A percentile compares a stretch with the other conserved stretches of the same genome.
These are phyloP conservation scores for Tulasnella sp. DNA, from an alignment of 768 basidiomycete species.

Conservation along the genomic window DNA sequence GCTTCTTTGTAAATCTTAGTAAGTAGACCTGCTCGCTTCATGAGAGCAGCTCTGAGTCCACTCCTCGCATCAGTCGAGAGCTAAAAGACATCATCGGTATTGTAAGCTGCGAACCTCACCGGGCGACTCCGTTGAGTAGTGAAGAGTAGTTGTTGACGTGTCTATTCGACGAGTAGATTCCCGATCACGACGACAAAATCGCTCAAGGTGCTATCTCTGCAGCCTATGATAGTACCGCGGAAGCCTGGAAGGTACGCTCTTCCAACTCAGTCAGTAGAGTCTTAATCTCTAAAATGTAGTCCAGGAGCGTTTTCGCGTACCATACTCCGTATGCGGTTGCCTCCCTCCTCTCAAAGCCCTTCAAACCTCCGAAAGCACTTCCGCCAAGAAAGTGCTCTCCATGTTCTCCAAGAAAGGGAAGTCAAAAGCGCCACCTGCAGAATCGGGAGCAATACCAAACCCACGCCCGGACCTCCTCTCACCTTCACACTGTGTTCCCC, in stretches of 20 bases:
- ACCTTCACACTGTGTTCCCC: too few species aligned
- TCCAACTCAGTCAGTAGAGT: background rate
- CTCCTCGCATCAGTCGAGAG: slow-evolving; percentile 12
- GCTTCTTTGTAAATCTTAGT: slow-evolving; percentile 36
- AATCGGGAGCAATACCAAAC: background rate
- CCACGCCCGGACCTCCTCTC: slow-evolving; percentile 15
- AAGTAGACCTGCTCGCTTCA: slow-evolving; percentile 14
- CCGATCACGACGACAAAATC: slow-evolving; percentile 38
- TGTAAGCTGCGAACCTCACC: background rate
- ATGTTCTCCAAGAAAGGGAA: slow-evolving; percentile 1
- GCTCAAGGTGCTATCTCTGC: slow-evolving; percentile 35
- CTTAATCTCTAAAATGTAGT: background rate
- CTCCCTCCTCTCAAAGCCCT: slow-evolving; percentile 23
- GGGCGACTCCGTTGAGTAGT: background rate
- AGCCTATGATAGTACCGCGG: slow-evolving; percentile 40
- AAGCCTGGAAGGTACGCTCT: slow-evolving; percentile 33
- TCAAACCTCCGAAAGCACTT: background rate
- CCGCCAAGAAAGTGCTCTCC: background rate
- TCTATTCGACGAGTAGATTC: background rate
- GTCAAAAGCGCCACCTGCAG: background rate
- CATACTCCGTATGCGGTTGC: slow-evolving; percentile 53
- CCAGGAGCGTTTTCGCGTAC: slow-evolving; percentile 36
- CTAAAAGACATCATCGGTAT: background rate
- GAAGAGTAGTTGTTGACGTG: background rate
- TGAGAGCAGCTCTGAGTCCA: background rate